phyloP scores from a whole-genome alignment of 352 stramenopile genomes.

The Pythium monospermum region DNA sequence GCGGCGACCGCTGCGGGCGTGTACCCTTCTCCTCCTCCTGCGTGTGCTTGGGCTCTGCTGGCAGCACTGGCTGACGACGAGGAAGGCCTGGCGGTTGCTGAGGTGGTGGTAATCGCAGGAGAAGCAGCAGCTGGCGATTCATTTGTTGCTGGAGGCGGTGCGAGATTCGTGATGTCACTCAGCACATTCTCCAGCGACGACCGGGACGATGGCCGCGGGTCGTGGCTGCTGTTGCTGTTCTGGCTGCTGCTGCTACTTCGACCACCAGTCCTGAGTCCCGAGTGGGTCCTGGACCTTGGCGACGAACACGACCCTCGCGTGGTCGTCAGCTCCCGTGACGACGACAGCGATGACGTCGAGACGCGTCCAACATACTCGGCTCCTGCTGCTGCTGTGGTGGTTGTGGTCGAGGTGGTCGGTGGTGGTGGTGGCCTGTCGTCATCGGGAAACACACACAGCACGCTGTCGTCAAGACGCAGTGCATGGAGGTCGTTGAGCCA shows the following conservation, averaged over 20 bases:
- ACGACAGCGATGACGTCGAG: slow-evolving; percentile 1
- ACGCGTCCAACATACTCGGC: not conserved
- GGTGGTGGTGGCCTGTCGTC: not conserved
- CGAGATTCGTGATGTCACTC: slow-evolving; percentile 64
- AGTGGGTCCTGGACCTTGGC: not conserved
- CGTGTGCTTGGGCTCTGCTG: too few relatives aligned
- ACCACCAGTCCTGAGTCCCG: too few relatives aligned
- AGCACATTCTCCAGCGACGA: slow-evolving; percentile 24
- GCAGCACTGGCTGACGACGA: not conserved
- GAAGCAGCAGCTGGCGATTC: too few relatives aligned
- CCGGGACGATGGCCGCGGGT: slow-evolving; percentile 18
- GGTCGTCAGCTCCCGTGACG: slow-evolving; percentile 2
- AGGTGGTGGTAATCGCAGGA: too few relatives aligned
- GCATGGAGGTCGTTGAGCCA: slow-evolving; percentile 69
- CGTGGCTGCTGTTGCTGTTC: not conserved
- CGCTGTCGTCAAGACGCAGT: slow-evolving; percentile 27
- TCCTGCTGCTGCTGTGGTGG: too few relatives aligned
- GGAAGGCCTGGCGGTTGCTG: not conserved
- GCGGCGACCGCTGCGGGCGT: not conserved
- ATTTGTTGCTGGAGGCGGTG: not conserved
- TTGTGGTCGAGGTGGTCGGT: not conserved
- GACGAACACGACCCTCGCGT: not conserved
- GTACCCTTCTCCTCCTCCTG: too few relatives aligned
- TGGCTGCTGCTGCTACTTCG: slow-evolving; percentile 11
- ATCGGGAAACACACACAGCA: not conserved